Evolutionary conservation across 2,329 filamentous ascomycete species (phyloP).

Genomic region (Zasmidium cellare): DNA sequence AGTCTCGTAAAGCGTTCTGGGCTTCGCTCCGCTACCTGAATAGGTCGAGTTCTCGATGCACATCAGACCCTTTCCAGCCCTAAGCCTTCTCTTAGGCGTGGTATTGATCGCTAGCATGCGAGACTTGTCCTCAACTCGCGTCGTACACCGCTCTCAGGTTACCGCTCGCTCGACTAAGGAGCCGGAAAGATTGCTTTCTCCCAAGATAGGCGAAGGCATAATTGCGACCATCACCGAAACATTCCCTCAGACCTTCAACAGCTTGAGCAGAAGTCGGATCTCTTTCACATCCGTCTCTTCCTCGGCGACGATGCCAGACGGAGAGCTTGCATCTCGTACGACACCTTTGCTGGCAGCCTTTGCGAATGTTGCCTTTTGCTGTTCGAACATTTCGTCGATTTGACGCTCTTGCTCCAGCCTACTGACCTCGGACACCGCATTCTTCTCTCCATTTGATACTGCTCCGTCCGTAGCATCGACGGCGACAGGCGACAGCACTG

Average conservation of each 20-base stretch:
- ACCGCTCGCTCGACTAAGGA: no score
- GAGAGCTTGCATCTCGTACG: constrained; percentile 29
- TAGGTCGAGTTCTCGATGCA: no score
- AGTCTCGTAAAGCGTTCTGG: no score
- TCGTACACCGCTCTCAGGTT: no score
- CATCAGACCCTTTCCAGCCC: no score
- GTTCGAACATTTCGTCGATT: constrained; percentile 37
- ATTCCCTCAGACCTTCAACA: constrained; percentile 64
- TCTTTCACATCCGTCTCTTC: constrained; percentile 84
- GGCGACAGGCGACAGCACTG: constrained; percentile 58
- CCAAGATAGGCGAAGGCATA: no score
- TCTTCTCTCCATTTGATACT: constrained; percentile 23
- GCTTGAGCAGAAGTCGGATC: constrained; percentile 69
- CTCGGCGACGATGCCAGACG: constrained; percentile 66
- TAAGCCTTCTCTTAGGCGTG: no score
- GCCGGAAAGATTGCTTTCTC: no score
- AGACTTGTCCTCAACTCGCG: no score
- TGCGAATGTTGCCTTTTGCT: constrained; percentile 35
- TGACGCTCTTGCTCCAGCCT: constrained; percentile 33
- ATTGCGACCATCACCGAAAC: neutral
- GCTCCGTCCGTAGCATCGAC: constrained; percentile 22
- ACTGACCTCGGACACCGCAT: constrained; percentile 25
- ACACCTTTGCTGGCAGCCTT: constrained; percentile 37
- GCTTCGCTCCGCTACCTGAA: no score
- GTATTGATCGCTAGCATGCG: no score